A percentile compares a stretch with the other conserved stretches of the same genome.
phyloP scores from a whole-genome alignment of 2,329 filamentous ascomycete genomes.

The Alternaria arbusti region DNA sequence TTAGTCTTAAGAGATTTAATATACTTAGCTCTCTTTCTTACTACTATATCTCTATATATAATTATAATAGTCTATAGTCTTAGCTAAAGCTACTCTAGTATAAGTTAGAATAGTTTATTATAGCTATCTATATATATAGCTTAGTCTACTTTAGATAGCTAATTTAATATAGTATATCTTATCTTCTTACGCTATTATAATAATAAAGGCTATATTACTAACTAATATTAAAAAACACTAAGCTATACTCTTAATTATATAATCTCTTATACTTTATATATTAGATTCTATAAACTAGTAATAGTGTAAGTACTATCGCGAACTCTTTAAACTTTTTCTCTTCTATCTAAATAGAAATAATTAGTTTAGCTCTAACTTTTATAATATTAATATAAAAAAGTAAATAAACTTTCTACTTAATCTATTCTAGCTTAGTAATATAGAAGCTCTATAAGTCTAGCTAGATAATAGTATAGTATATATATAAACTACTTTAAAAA shows the following conservation, averaged over 20 bases:
- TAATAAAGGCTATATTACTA: neutral
- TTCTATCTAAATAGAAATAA: conserved; percentile 11
- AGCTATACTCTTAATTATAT: neutral
- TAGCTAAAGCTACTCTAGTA: conserved; percentile 5
- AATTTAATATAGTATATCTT: neutral
- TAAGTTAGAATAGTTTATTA: conserved; percentile 11
- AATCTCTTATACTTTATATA: neutral
- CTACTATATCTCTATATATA: neutral
- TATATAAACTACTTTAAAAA: neutral
- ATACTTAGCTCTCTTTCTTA: neutral
- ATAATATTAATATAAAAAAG: conserved; percentile 9
- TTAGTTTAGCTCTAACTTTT: conserved; percentile 2
- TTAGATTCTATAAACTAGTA: neutral
- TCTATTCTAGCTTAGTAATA: conserved; percentile 9
- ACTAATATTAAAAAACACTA: neutral
- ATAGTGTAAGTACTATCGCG: neutral
- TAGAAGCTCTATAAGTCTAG: neutral
- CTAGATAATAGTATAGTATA: neutral
- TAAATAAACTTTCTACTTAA: conserved; percentile 11
- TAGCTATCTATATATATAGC: conserved; percentile 11
- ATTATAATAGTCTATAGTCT: conserved; percentile 2
- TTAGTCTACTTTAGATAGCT: conserved; percentile 1
- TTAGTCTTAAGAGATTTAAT: neutral
- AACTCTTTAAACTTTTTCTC: conserved; percentile 17
- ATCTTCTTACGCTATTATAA: neutral